Percentiles rank a stretch among this genome's conserved stretches.
Evolutionary conservation across 2,329 filamentous ascomycete species (phyloP).

Genomic region (Trichoderma atrobrunneum): DNA sequence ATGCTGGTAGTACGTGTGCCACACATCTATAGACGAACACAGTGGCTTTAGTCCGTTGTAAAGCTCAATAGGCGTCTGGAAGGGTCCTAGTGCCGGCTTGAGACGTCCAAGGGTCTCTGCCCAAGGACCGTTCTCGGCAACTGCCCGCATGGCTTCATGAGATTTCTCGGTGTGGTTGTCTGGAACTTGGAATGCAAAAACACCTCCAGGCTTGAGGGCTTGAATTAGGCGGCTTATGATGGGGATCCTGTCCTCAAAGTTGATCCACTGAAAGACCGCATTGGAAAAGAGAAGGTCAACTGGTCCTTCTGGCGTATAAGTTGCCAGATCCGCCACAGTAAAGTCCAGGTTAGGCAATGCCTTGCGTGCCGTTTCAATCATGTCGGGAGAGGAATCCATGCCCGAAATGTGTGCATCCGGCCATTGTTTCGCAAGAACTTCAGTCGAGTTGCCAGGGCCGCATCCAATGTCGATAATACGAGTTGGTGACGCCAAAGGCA

Average conservation of each 20-base stretch:
- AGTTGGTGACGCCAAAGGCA: constrained; percentile 40
- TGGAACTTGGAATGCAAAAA: constrained; percentile 51
- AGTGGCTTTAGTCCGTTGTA: constrained; percentile 49
- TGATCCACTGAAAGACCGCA: constrained; percentile 59
- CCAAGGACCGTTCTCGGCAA: constrained; percentile 41
- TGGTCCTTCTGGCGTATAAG: constrained; percentile 34
- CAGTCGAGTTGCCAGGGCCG: constrained; percentile 58
- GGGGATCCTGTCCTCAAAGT: constrained; percentile 39
- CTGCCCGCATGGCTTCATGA: constrained; percentile 49
- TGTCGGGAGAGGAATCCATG: constrained; percentile 54
- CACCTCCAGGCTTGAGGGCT: constrained; percentile 41
- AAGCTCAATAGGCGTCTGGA: constrained; percentile 46
- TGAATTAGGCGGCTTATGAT: constrained; percentile 44
- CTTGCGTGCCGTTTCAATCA: constrained; percentile 49
- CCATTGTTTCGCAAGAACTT: constrained; percentile 46
- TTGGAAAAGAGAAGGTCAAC: constrained; percentile 53
- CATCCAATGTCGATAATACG: constrained; percentile 58
- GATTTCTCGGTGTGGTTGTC: constrained; percentile 49
- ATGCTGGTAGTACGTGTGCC: constrained; percentile 55
- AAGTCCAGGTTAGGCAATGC: constrained; percentile 45
- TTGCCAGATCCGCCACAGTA: constrained; percentile 42
- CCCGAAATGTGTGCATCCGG: constrained; percentile 47
- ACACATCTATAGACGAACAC: constrained; percentile 47
- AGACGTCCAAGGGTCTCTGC: constrained; percentile 26
- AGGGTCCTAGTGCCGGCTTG: constrained; percentile 42